Evolutionary conservation across 257 asterid genomes (phyloP).

Genomic region (Solanum infundibuliforme): DNA sequence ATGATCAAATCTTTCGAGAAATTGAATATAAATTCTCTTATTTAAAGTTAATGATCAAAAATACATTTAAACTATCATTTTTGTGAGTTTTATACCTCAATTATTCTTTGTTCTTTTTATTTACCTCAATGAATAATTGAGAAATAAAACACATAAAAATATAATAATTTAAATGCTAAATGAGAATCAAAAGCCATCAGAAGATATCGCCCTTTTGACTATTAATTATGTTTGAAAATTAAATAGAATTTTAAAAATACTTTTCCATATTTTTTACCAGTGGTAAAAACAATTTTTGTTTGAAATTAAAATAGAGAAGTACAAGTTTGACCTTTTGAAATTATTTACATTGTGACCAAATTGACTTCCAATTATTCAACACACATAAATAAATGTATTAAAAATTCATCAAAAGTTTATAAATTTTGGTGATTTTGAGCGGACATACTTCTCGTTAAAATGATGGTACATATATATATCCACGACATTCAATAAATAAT

Average conservation of each 20-base stretch:
- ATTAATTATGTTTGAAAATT: neutral
- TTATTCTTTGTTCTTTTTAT: too few relatives aligned
- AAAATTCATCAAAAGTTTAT: too few relatives aligned
- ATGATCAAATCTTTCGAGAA: neutral
- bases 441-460: fast-evolving
- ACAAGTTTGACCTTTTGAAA: neutral
- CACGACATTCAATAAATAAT: too few relatives aligned
- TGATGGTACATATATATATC: too few relatives aligned
- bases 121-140: neutral
- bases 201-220: neutral
- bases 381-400: too few relatives aligned
- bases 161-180: too few relatives aligned
- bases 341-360: neutral
- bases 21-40: neutral
- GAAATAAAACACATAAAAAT: neutral
- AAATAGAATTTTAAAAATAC: neutral
- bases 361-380: neutral
- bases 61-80: too few relatives aligned
- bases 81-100: too few relatives aligned
- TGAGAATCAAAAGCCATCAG: neutral
- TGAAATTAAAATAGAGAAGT: neutral
- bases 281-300: neutral
- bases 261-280: neutral
- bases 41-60: too few relatives aligned
- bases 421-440: neutral